These are phyloP conservation scores for Grigorovia jiainica DNA, from an alignment of 805 yeast genomes.

Conservation along the genomic window DNA sequence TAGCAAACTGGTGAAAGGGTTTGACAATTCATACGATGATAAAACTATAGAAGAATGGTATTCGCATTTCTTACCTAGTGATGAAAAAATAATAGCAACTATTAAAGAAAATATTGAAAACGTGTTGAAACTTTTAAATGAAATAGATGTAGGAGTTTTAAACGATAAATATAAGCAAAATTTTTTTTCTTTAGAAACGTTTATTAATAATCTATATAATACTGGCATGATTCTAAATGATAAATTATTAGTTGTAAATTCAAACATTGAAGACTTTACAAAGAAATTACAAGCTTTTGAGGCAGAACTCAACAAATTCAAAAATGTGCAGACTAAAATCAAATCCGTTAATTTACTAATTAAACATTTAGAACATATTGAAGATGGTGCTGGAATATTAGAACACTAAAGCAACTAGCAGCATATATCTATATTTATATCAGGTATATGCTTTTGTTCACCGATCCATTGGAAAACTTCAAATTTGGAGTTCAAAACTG, in stretches of 20 bases:
- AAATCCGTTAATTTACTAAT: not conserved
- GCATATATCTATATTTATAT: constrained; percentile 20
- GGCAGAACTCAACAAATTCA: constrained; percentile 2
- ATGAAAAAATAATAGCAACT: constrained; percentile 41
- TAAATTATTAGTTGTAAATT: constrained; percentile 6
- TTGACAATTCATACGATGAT: not conserved
- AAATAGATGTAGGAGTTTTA: constrained; percentile 9
- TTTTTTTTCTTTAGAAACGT: constrained; percentile 13
- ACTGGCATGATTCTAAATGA: constrained; percentile 11
- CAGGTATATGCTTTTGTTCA: constrained; percentile 18
- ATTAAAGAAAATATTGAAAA: constrained; percentile 58
- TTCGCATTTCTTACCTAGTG: constrained; percentile 12
- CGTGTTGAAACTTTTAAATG: constrained; percentile 32
- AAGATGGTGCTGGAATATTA: not conserved
- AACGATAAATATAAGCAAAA: constrained; percentile 8
- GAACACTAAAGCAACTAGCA: constrained; percentile 8
- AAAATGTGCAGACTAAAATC: not conserved
- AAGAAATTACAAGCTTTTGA: constrained; percentile 4
- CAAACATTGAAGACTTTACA: constrained; percentile 4
- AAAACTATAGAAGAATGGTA: constrained; percentile 1
- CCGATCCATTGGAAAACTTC: constrained; percentile 72
- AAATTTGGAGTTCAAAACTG: constrained; percentile 76
- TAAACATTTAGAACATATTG: not conserved
- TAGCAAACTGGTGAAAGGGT: not conserved
- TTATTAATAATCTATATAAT: constrained; percentile 12